phyloP scores from a whole-genome alignment of 2,329 filamentous ascomycete species.

The Microdochium paspali region DNA sequence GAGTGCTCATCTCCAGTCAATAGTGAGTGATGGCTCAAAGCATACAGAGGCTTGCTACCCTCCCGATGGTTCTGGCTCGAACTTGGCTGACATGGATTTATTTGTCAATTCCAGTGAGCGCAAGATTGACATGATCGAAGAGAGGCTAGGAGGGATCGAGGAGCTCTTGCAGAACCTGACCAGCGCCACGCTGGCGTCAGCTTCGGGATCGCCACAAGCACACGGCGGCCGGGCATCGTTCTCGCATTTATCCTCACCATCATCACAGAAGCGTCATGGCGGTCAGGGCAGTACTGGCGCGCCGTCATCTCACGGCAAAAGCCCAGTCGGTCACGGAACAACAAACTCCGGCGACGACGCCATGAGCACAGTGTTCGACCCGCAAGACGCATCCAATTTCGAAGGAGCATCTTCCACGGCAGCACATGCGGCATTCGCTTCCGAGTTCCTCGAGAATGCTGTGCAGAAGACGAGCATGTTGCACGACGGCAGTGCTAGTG shows the following conservation, averaged over 20 bases:
- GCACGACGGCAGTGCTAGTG: constrained; percentile 19
- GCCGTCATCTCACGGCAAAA: background rate
- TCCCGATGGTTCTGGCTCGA: too few species aligned
- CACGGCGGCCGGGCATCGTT: background rate
- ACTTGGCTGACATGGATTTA: background rate
- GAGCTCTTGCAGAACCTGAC: constrained; percentile 22
- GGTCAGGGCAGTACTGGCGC: background rate
- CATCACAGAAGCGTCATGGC: background rate
- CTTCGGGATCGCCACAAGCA: background rate
- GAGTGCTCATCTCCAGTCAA: constrained; percentile 50
- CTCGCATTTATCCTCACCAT: background rate
- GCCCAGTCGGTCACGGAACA: background rate
- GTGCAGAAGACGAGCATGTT: constrained; percentile 9
- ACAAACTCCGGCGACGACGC: constrained; percentile 22
- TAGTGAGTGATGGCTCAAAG: constrained; percentile 32
- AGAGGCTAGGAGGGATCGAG: constrained; percentile 27
- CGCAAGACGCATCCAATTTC: constrained; percentile 37
- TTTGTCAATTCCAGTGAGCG: constrained; percentile 29
- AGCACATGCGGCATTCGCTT: constrained; percentile 36
- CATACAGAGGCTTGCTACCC: background rate
- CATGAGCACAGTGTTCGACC: constrained; percentile 42
- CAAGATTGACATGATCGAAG: constrained; percentile 35
- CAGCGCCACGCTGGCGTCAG: constrained; percentile 6
- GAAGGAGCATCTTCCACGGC: constrained; percentile 35
- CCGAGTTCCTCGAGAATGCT: constrained; percentile 30